A percentile compares a stretch with the other conserved stretches of the same genome.
Conservation (phyloP, 495 filamentous ascomycete species). For the Filosporella fistucella region DNA sequence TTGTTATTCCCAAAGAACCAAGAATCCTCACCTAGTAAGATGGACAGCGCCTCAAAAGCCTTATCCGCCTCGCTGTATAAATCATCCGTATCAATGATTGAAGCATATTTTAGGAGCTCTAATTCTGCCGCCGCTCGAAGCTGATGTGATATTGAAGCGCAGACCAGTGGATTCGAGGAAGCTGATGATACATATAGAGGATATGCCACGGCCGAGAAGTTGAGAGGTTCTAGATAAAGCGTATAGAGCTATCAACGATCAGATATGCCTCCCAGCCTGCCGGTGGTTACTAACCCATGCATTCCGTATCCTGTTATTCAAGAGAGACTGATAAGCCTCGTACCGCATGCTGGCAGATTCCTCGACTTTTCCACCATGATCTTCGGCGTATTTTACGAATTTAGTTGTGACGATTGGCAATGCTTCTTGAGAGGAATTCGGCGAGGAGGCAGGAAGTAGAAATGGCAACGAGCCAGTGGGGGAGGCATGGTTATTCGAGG, state of each 20-base stretch:
- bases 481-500: conserved; percentile 90
- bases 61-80: conserved; percentile 64
- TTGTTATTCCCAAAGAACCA: conserved; percentile 62
- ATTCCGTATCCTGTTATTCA: conserved; percentile 78
- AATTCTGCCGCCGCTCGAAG: conserved; percentile 65
- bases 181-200: conserved; percentile 63
- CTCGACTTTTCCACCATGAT: conserved; percentile 41
- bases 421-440: conserved; percentile 15
- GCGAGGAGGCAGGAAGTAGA: conserved; percentile 56
- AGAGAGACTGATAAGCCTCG: conserved; percentile 74
- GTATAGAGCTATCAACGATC: conserved; percentile 57
- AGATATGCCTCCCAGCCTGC: background rate
- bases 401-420: conserved; percentile 58
- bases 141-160: conserved; percentile 50
- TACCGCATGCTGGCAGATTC: conserved; percentile 55
- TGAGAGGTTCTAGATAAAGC: conserved; percentile 67
- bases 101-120: conserved; percentile 62
- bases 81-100: conserved; percentile 54
- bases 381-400: conserved; percentile 64
- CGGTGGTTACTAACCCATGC: conserved; percentile 63
- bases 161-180: conserved; percentile 59
- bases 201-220: conserved; percentile 59
- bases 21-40: conserved; percentile 55
- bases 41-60: conserved; percentile 71
- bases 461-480: conserved; percentile 86